Evolutionary conservation across 805 yeast species (phyloP).

Genomic region (Suhomyces faveliae): DNA sequence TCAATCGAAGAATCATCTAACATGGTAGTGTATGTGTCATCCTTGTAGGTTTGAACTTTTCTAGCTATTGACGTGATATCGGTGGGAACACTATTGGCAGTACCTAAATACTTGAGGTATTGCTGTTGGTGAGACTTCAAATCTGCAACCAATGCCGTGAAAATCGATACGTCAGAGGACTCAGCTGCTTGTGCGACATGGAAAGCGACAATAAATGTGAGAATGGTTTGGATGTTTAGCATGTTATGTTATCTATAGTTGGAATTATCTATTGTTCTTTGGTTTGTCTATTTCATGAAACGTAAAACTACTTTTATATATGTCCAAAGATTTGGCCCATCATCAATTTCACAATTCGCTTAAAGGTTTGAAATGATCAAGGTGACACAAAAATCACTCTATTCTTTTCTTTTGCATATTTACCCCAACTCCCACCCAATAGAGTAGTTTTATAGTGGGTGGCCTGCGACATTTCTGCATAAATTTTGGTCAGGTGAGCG

Average conservation of each 20-base stretch:
- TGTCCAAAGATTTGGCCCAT: too few relatives aligned
- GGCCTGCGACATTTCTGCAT: background rate
- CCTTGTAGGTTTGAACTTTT: conserved; percentile 39
- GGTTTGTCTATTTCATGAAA: background rate
- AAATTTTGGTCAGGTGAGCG: background rate
- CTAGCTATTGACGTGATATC: conserved; percentile 31
- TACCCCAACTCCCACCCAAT: background rate
- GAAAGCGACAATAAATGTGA: conserved; percentile 12
- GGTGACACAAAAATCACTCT: background rate
- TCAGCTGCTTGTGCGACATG: conserved; percentile 17
- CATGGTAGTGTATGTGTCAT: conserved; percentile 45
- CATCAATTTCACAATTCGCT: background rate
- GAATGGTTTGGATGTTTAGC: background rate
- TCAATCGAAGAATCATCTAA: conserved; percentile 24
- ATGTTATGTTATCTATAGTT: background rate
- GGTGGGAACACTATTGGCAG: conserved; percentile 24
- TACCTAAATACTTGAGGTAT: conserved; percentile 31
- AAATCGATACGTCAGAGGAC: conserved; percentile 20
- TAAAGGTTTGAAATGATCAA: background rate
- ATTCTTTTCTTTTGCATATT: background rate
- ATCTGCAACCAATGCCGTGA: conserved; percentile 40
- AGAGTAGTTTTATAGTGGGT: background rate
- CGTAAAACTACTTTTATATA: background rate
- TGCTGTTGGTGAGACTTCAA: conserved; percentile 27
- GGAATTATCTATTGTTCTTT: background rate